phyloP scores from a whole-genome alignment of 129 eudicot genomes.

The Gnaphalium uliginosum region DNA sequence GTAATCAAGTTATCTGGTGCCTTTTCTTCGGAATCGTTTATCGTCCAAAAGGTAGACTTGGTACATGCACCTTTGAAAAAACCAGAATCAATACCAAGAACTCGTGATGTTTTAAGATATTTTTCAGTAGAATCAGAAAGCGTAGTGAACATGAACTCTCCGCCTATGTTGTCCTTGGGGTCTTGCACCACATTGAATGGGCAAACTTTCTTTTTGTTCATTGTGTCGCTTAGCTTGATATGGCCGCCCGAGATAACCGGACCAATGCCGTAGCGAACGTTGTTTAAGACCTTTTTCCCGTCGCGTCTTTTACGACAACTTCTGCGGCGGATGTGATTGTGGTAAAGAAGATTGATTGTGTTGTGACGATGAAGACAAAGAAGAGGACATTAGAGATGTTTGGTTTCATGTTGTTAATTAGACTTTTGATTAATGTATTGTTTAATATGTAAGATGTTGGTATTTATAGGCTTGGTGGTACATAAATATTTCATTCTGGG shows the following conservation, averaged over 20 bases:
- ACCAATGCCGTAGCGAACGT: constrained; percentile 17
- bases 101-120: not conserved
- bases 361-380: not conserved
- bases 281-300: constrained; percentile 20
- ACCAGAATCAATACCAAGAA: constrained; percentile 11
- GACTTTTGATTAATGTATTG: not conserved
- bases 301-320: not conserved
- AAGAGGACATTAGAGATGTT: not conserved
- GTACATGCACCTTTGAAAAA: not conserved
- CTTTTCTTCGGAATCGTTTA: constrained; percentile 11
- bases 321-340: not conserved
- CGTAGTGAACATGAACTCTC: not conserved
- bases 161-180: constrained; percentile 7
- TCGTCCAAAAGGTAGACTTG: not conserved
- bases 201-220: constrained; percentile 7
- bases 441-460: not conserved
- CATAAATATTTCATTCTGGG: not conserved
- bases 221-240: constrained; percentile 23
- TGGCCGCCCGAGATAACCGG: constrained; percentile 16
- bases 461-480: not conserved
- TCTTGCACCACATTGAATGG: constrained; percentile 12
- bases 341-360: not conserved
- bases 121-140: not conserved
- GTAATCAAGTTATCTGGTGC: constrained; percentile 23
- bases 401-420: not conserved